Evolutionary conservation across 345 rosid genomes (phyloP).

Genomic region (Cardamine occulta): DNA sequence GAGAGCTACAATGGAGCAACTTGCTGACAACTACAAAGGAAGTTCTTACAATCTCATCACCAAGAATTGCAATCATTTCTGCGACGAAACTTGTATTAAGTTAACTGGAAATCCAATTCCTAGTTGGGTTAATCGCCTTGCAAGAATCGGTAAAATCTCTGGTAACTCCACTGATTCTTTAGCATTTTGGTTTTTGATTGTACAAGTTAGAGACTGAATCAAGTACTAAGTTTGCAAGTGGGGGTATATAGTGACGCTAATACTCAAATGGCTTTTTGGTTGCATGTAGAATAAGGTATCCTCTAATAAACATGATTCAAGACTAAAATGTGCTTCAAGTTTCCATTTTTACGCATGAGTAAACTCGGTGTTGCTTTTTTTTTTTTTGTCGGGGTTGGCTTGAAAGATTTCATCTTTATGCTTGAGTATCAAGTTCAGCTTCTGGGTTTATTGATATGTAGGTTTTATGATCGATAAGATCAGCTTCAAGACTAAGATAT

Average conservation of each 20-base stretch:
- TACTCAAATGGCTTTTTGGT: constrained; percentile 6
- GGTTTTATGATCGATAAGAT: neutral
- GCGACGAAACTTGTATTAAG: constrained; percentile 78
- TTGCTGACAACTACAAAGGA: constrained; percentile 75
- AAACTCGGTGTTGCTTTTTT: neutral
- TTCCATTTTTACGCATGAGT: neutral
- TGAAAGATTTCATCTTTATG: constrained; percentile 13
- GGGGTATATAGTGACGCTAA: neutral
- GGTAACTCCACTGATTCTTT: constrained; percentile 28
- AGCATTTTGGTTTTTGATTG: neutral
- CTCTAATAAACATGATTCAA: constrained; percentile 5
- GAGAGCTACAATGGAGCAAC: constrained; percentile 77
- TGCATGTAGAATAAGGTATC: constrained; percentile 9
- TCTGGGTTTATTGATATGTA: neutral
- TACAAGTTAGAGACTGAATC: neutral
- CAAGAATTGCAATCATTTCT: constrained; percentile 97
- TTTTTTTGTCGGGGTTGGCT: neutral
- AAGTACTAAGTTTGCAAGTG: constrained; percentile 6
- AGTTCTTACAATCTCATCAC: constrained; percentile 87
- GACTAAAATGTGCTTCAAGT: neutral
- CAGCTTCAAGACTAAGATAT: neutral
- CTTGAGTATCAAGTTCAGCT: constrained; percentile 26
- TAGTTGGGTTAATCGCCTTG: constrained; percentile 95
- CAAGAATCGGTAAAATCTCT: constrained; percentile 77
- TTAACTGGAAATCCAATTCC: constrained; percentile 89